Evolutionary conservation across 2,329 filamentous ascomycete genomes (phyloP).

Genomic region (Bipolaris oryzae): DNA sequence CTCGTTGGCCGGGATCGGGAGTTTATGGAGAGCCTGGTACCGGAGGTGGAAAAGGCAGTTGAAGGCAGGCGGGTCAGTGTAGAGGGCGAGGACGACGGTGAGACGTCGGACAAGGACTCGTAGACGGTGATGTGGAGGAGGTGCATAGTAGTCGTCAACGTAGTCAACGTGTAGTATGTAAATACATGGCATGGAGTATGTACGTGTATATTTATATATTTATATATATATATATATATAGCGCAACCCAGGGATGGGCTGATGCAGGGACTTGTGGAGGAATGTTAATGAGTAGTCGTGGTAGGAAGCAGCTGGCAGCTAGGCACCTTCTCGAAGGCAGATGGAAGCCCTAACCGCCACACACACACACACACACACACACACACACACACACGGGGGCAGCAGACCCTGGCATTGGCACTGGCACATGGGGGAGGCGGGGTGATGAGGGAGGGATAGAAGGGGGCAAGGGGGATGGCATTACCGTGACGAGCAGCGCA

Average conservation of each 20-base stretch:
- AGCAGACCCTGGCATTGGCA: constrained; percentile 4
- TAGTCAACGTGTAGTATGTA: constrained; percentile 9
- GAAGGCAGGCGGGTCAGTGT: constrained; percentile 70
- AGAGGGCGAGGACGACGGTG: constrained; percentile 66
- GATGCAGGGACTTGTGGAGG: constrained; percentile 23
- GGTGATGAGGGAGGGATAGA: background rate
- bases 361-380: too few species aligned
- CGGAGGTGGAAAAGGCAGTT: constrained; percentile 78
- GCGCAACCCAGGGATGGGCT: background rate
- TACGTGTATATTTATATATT: background rate
- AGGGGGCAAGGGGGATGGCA: too few species aligned
- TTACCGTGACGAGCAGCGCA: background rate
- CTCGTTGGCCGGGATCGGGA: constrained; percentile 77
- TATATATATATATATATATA: background rate
- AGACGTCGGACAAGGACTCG: constrained; percentile 47
- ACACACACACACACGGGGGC: too few species aligned
- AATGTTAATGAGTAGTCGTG: background rate
- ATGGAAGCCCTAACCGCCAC: constrained; percentile 27
- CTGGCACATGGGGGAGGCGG: background rate
- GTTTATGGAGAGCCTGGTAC: constrained; percentile 77
- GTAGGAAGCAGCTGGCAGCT: constrained; percentile 9
- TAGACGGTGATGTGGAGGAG: constrained; percentile 20
- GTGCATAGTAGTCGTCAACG: constrained; percentile 1
- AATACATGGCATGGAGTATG: background rate
- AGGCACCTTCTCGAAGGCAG: constrained; percentile 38